Evolutionary conservation across 2,329 filamentous ascomycete genomes (phyloP).

Genomic region (Diaporthe vaccinii): DNA sequence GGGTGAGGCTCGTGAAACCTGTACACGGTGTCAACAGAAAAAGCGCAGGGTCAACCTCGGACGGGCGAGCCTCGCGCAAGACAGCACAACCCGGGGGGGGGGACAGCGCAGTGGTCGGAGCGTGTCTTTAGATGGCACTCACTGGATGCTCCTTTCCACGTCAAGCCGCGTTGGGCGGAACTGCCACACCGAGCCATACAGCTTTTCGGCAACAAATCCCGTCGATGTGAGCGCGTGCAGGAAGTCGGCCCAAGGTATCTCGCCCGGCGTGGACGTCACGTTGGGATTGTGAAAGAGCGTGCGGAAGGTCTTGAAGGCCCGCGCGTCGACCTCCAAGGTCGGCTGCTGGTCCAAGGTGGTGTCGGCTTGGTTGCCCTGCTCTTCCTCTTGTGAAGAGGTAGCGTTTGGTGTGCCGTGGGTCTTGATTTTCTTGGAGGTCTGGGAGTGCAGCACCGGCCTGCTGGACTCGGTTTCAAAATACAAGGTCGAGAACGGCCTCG

Average conservation of each 20-base stretch:
- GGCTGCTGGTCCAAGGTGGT: conserved; percentile 35
- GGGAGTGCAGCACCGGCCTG: background rate
- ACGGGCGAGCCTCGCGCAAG: background rate
- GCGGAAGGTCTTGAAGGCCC: conserved; percentile 53
- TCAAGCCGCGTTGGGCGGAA: conserved; percentile 61
- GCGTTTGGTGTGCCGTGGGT: conserved; percentile 41
- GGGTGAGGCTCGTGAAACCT: conserved; percentile 72
- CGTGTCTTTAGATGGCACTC: background rate
- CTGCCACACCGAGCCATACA: conserved; percentile 73
- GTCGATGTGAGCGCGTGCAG: conserved; percentile 63
- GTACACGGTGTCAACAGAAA: conserved; percentile 8
- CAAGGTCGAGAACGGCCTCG: conserved; percentile 46
- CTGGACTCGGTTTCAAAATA: conserved; percentile 40
- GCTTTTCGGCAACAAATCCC: conserved; percentile 67
- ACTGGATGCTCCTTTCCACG: conserved; percentile 63
- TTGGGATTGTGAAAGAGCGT: conserved; percentile 57
- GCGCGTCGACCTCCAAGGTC: conserved; percentile 47
- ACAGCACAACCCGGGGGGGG: conserved; percentile 1
- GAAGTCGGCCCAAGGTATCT: conserved; percentile 67
- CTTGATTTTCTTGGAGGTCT: conserved; percentile 41
- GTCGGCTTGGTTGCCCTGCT: background rate
- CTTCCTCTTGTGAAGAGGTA: background rate
- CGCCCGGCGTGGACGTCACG: conserved; percentile 56
- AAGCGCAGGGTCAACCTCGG: conserved; percentile 12
- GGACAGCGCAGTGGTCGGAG: background rate